Evolutionary conservation across 495 filamentous ascomycete genomes (phyloP), one percentile per base, ranked within the genome.

Genomic region (Terfezia boudieri): DNA sequence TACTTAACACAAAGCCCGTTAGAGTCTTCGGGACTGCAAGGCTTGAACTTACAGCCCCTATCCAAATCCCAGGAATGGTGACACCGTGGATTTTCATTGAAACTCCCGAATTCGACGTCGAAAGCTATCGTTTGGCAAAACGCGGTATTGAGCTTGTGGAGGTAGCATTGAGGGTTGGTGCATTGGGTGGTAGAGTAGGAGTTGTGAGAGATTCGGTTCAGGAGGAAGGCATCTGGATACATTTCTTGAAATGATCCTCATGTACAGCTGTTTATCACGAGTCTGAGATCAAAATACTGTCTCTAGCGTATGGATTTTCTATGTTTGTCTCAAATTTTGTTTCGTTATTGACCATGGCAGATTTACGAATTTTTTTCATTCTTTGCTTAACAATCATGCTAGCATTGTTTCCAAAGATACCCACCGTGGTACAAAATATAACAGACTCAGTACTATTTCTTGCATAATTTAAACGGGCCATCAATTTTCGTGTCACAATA

Each of bases 211-310:
- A 53, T 10, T 58, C 61, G 14, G 61, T 64, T 11, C 55, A 59
- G 54, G 62, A 64, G 54, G 57, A 61, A 43, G 62, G 62, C 4
- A 56, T 64, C 4, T 64, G 61, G 62, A 64, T 64, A 41, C 62
- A 64, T 53, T 64, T 64, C 20, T 51, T 64, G 58, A 64, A 56
- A 57, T 64, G 41, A 46, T 14, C 6, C 12, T 14, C 8, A 14
- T 46, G 10, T 16, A 43, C 38, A 43, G 2, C 20, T 20, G 38
- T 43, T 43, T 1, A 43, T 1, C 38, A 43, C 16, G 16, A 16
- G 10, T 16, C 16, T 43, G 38, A 2, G 16, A 43, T 11, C 10
- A 43, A 43, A 43, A 16, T 43, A 43, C 38, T 20, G 20, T 20
- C 20, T 20, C 20, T 20, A 2, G 20, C 20, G 20, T 20, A 20